Conservation (phyloP, 768 basidiomycete genomes). For the Wakefieldia striispora region DNA sequence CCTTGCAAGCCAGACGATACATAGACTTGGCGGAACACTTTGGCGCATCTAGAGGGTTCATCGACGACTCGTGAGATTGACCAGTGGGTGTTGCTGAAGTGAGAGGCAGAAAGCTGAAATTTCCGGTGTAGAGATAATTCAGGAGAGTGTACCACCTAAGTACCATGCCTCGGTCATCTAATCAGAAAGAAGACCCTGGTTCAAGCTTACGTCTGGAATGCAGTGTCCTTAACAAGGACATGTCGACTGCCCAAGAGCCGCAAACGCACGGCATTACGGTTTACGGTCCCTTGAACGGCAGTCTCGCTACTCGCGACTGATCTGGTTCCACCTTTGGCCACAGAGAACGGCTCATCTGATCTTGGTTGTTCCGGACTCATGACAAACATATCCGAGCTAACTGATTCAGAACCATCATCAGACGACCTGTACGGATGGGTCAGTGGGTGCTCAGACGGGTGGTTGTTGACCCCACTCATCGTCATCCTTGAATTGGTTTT, state of each 20-base stretch:
- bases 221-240: conserved; percentile 26
- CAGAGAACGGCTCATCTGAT: not conserved
- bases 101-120: conserved; percentile 33
- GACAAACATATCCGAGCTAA: conserved; percentile 16
- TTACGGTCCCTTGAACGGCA: not conserved
- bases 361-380: conserved; percentile 14
- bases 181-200: too few relatives aligned
- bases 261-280: conserved; percentile 3
- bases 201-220: conserved; percentile 26
- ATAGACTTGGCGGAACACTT: conserved; percentile 45
- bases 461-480: conserved; percentile 2
- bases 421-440: conserved; percentile 7
- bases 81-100: conserved; percentile 9
- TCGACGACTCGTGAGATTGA: not conserved
- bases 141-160: conserved; percentile 40
- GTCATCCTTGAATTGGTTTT: not conserved
- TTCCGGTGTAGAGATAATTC: conserved; percentile 39
- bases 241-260: conserved; percentile 22
- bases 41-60: conserved; percentile 5
- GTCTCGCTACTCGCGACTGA: conserved; percentile 10
- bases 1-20: conserved; percentile 43
- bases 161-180: not conserved
- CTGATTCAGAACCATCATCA: conserved; percentile 15
- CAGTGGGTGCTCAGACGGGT: not conserved
- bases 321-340: not conserved